Conservation (phyloP, 2,329 filamentous ascomycete species). For the Conoideocrella luteorostrata region DNA sequence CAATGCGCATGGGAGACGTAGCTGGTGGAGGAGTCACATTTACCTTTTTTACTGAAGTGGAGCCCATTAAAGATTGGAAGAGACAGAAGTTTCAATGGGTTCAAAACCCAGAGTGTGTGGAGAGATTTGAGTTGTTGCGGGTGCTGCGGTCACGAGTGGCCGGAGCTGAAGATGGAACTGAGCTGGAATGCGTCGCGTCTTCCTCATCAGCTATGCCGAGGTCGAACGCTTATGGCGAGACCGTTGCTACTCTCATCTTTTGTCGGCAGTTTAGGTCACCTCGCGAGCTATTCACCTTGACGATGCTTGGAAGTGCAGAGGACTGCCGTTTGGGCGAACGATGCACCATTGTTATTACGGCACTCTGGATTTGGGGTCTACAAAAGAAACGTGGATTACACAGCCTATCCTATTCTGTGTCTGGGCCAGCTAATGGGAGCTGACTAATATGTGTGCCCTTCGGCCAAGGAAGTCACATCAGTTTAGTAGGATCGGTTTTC, state of each 20-base stretch:
- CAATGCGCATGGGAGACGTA: not conserved
- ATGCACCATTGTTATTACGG: constrained; percentile 1
- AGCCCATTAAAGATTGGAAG: not conserved
- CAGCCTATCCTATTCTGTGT: no score
- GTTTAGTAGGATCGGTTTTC: no score
- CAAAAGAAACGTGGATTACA: no score
- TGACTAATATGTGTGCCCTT: no score
- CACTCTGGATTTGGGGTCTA: not conserved
- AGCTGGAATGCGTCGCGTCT: not conserved
- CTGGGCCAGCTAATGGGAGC: no score
- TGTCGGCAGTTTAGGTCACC: not conserved
- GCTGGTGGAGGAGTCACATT: not conserved
- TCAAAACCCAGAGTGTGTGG: not conserved
- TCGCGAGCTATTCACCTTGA: not conserved
- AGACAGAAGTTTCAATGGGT: constrained; percentile 4
- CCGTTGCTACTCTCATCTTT: not conserved
- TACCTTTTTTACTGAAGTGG: constrained; percentile 1
- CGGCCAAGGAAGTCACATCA: no score
- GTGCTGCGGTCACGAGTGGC: not conserved
- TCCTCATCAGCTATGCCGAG: not conserved
- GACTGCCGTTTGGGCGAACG: not conserved
- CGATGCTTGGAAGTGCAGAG: not conserved
- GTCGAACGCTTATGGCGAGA: not conserved
- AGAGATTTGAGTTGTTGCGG: not conserved
- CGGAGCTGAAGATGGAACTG: not conserved